Evolutionary conservation across 164 flowering plant genomes (phyloP).

Genomic region (Hamamelis virginiana): DNA sequence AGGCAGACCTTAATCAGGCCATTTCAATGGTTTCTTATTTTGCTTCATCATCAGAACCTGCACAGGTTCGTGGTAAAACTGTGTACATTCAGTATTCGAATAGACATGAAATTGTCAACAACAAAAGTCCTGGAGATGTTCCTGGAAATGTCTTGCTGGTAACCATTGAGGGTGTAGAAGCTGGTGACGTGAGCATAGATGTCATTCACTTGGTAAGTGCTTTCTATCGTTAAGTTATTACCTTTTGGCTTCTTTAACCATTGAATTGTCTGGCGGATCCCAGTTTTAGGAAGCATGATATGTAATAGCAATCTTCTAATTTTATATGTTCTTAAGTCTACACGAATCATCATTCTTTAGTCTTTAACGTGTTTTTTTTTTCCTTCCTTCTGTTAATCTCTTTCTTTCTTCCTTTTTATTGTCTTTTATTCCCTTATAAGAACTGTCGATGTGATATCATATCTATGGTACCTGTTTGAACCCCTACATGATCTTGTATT

Average conservation of each 20-base stretch:
- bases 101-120: constrained; percentile 86
- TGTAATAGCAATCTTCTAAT: too few species aligned
- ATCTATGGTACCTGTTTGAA: not conserved
- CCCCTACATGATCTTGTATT: not conserved
- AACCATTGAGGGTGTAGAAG: constrained; percentile 87
- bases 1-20: constrained; percentile 84
- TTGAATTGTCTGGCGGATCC: not conserved
- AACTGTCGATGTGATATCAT: not conserved
- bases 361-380: too few species aligned
- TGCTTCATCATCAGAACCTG: constrained; percentile 89
- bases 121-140: constrained; percentile 76
- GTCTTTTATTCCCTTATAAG: not conserved
- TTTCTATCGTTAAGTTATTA: not conserved
- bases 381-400: not conserved
- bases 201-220: constrained; percentile 82
- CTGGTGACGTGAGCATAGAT: constrained; percentile 89
- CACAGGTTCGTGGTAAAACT: constrained; percentile 82
- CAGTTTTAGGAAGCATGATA: not conserved
- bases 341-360: too few species aligned
- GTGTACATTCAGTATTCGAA: constrained; percentile 89
- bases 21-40: constrained; percentile 82
- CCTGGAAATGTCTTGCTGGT: constrained; percentile 90
- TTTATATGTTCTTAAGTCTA: too few species aligned
- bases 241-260: not conserved
- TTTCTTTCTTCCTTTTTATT: not conserved